Percentiles rank a stretch among this genome's conserved stretches.
These are phyloP conservation scores for Wickerhamomyces pijperi DNA, from an alignment of 805 yeast genomes.

Conservation along the genomic window DNA sequence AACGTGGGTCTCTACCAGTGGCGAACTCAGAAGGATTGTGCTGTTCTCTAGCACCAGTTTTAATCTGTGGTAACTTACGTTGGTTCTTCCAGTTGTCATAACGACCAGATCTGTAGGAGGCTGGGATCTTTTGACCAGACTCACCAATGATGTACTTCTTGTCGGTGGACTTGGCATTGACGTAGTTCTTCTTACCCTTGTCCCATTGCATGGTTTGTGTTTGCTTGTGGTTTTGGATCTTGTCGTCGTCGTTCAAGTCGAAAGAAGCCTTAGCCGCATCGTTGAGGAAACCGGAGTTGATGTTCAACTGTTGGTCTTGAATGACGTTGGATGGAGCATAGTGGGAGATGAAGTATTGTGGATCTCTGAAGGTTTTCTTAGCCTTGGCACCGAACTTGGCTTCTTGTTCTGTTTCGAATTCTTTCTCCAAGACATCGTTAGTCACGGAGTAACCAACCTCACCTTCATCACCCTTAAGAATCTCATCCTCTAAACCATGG, in stretches of 20 bases:
- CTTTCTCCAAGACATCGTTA: conserved; percentile 25
- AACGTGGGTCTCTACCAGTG: conserved; percentile 33
- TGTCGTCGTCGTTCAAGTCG: conserved; percentile 73
- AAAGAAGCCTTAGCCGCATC: conserved; percentile 82
- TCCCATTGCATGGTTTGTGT: conserved; percentile 79
- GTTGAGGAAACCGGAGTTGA: conserved; percentile 55
- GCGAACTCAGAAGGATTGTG: conserved; percentile 15
- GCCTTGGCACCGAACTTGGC: conserved; percentile 6
- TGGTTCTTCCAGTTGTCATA: conserved; percentile 86
- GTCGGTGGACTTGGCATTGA: conserved; percentile 70
- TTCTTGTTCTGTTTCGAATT: conserved; percentile 31
- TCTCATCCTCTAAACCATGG: conserved; percentile 66
- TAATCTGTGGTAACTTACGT: conserved; percentile 41
- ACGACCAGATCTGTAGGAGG: conserved; percentile 81
- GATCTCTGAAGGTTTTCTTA: conserved; percentile 59
- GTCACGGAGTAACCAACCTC: conserved; percentile 39
- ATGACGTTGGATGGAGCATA: conserved; percentile 73
- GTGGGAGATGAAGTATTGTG: conserved; percentile 73
- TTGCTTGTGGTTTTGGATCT: conserved; percentile 56
- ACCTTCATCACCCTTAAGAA: conserved; percentile 38
- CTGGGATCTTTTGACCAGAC: conserved; percentile 87
- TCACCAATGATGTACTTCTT: conserved; percentile 89
- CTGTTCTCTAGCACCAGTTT: conserved; percentile 43
- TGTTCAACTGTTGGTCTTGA: conserved; percentile 69
- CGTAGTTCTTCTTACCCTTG: conserved; percentile 80